phyloP scores from a whole-genome alignment of 2,329 filamentous ascomycete species.

The Arthrobotrys megalospora region DNA sequence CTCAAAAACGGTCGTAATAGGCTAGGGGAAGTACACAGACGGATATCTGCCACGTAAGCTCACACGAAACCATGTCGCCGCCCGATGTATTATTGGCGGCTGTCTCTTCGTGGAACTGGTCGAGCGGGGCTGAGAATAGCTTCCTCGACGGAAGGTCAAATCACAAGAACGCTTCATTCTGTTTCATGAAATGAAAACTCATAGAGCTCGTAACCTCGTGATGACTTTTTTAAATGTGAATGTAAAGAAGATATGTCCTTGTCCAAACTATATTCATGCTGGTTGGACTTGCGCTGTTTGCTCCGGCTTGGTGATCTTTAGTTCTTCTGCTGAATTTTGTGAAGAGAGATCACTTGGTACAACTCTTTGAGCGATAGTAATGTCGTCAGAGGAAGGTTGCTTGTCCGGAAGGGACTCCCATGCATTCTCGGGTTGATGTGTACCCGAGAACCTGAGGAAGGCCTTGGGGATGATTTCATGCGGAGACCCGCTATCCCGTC shows the following conservation, averaged over 20 bases:
- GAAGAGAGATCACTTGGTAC: constrained; percentile 44
- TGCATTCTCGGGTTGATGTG: constrained; percentile 44
- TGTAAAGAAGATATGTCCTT: constrained; percentile 13
- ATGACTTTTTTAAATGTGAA: constrained; percentile 24
- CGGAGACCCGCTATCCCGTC: constrained; percentile 51
- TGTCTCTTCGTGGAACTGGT: constrained; percentile 9
- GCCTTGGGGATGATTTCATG: constrained; percentile 54
- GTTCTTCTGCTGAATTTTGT: constrained; percentile 41
- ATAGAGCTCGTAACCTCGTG: constrained; percentile 56
- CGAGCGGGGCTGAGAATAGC: neutral
- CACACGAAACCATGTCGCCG: constrained; percentile 17
- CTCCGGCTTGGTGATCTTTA: constrained; percentile 40
- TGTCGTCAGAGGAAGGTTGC: constrained; percentile 41
- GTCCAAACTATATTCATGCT: constrained; percentile 27
- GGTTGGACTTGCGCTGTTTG: constrained; percentile 26
- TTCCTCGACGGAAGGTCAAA: constrained; percentile 13
- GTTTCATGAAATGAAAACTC: constrained; percentile 53
- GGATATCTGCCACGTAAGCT: neutral
- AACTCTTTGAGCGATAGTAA: constrained; percentile 42
- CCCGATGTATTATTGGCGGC: constrained; percentile 23
- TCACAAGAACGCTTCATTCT: constrained; percentile 40
- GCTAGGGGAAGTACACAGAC: neutral
- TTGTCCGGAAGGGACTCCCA: constrained; percentile 58
- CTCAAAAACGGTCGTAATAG: constrained; percentile 10
- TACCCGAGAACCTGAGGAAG: constrained; percentile 51